Evolutionary conservation across 2,329 filamentous ascomycete species (phyloP), one percentile per base, ranked within the genome.

Genomic region (Neophaeococcomyces aloes): DNA sequence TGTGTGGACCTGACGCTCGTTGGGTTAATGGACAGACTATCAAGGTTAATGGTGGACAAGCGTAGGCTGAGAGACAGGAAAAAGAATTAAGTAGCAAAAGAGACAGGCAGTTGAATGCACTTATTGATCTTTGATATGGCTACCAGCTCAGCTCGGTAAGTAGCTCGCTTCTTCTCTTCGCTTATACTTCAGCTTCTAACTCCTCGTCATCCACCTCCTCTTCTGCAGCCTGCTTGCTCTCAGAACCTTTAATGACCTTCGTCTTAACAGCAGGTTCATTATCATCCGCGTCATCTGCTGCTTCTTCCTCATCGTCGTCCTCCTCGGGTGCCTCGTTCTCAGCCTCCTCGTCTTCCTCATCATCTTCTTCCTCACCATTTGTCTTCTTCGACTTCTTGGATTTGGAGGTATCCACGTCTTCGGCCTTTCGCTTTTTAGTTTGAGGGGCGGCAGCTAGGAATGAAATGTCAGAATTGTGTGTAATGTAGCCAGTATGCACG

Each of bases 131-230:
- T 11, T 15, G 3, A 11, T 19, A n/a, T n/a, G n/a, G n/a, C n/a
- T n/a, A n/a, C n/a, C n/a, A n/a, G n/a, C n/a, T n/a, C 15, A 11
- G 17, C 15, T 11, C 33, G 33, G 19, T 5, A 15, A 15, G 3
- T 11, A 35, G 5, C 14, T 15, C 33, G 11, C 19, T 35, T 11
- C 18, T 13, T n/a, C 13, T 15, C 31, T n/a, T 7, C 11, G n/a
- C 11, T 19, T 15, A 35, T 18, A 47, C 48, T 33, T 52, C 51
- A 11, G 45, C 51, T 29, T 52, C 51, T 25, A 45, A 44, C 8
- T 48, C 48, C 44, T 85, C 88, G 32, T 87, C 87, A 27, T 86
- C 87, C 0, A 87, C 94, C 3, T 87, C 86, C 2, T 80, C 86
- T 2, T 80, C 85, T 2, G 87, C 87, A 7, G 89, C 86, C 63